Evolutionary conservation across 1,139 yeast species (phyloP).

Genomic region (Blastobotrys ciferrii): DNA sequence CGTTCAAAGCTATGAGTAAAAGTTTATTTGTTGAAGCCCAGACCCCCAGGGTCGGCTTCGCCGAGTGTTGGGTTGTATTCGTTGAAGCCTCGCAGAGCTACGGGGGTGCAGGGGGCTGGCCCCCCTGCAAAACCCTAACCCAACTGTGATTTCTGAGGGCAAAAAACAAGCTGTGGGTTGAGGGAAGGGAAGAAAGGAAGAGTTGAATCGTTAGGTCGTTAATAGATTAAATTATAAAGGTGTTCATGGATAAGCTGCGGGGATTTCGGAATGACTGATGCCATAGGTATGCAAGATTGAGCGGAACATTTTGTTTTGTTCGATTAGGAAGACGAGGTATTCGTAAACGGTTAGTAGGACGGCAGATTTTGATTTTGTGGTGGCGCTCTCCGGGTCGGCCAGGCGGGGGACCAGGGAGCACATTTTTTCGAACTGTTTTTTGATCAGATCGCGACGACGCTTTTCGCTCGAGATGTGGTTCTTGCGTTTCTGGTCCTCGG

Average conservation of each 20-base stretch:
- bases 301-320: slow-evolving; percentile 27
- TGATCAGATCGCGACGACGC: slow-evolving; percentile 68
- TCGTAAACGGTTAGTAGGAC: slow-evolving; percentile 37
- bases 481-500: slow-evolving; percentile 64
- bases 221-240: slow-evolving; percentile 1
- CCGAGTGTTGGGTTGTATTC: too few species aligned
- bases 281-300: slow-evolving; percentile 11
- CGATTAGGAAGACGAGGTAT: slow-evolving; percentile 31
- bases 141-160: too few species aligned
- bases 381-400: slow-evolving; percentile 39
- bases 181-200: too few species aligned
- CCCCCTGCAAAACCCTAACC: too few species aligned
- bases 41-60: too few species aligned
- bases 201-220: too few species aligned
- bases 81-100: too few species aligned
- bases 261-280: slow-evolving; percentile 7
- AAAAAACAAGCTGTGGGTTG: too few species aligned
- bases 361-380: slow-evolving; percentile 45
- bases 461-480: slow-evolving; percentile 79
- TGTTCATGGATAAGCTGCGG: background rate
- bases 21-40: too few species aligned
- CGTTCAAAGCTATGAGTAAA: too few species aligned
- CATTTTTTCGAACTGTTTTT: slow-evolving; percentile 42
- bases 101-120: too few species aligned
- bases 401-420: slow-evolving; percentile 39